phyloP scores from a whole-genome alignment of 1,139 yeast species.

The Blastobotrys capitulatus region DNA sequence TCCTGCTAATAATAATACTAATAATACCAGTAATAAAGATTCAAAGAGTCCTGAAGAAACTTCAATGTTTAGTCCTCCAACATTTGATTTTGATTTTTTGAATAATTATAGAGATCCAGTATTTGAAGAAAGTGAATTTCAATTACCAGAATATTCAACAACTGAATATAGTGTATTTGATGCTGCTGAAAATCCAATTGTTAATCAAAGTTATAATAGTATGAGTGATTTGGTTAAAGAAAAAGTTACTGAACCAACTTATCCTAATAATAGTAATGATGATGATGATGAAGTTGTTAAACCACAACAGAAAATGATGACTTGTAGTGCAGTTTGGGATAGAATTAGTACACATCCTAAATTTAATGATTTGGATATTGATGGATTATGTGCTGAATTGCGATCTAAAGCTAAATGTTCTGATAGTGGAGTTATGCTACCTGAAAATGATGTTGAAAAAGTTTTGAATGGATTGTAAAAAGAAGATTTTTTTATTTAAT shows the following conservation, averaged over 20 bases:
- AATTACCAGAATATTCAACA: constrained; percentile 33
- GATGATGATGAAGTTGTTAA: constrained; percentile 30
- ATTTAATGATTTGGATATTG: constrained; percentile 88
- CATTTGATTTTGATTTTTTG: constrained; percentile 25
- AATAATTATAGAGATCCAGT: constrained; percentile 30
- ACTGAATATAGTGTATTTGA: constrained; percentile 70
- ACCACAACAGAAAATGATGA: constrained; percentile 38
- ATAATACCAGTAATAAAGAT: neutral
- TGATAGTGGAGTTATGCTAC: constrained; percentile 82
- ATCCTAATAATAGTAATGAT: neutral
- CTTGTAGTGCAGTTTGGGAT: constrained; percentile 95
- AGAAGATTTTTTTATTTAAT: constrained; percentile 2
- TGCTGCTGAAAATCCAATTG: constrained; percentile 41
- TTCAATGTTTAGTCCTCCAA: constrained; percentile 28
- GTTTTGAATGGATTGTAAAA: constrained; percentile 40
- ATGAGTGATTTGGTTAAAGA: constrained; percentile 5
- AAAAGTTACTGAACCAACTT: neutral
- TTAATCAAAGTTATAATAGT: constrained; percentile 13
- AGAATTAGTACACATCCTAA: constrained; percentile 90
- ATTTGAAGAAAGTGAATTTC: constrained; percentile 29
- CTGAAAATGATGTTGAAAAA: constrained; percentile 68
- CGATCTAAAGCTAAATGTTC: constrained; percentile 94
- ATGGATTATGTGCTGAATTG: constrained; percentile 83
- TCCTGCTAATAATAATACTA: neutral
- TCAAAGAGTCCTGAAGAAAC: neutral